Base-by-base conservation (phyloP, 257 asterid genomes). In the Solanum pinnatisectum region DNA sequence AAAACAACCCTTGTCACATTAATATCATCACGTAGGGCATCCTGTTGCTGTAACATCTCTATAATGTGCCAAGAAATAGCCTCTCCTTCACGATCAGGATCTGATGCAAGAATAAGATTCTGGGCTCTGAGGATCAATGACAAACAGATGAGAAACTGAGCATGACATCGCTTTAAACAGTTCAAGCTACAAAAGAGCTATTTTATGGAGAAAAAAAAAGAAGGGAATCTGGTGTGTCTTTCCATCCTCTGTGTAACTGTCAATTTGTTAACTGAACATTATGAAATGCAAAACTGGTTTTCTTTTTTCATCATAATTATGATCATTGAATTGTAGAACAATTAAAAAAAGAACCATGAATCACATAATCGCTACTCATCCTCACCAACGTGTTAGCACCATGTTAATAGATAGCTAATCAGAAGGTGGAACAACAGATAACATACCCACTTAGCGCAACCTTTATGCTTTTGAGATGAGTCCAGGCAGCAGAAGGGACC, bases 11-110 rank as follows among this genome's bases (percentile, higher is more conserved):
- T 94, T 32, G 98, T 97, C 77, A 97, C 93, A 40, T 89, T 91
- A 77, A 97, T 88, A 90, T 94, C 93, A 72, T 94, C 95, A 90
- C 84, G 95, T 89, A 97, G 89, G 86, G 98, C 95, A 87, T 93
- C 98, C 92, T 97, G 98, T 89, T 96, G 99, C 88, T 91, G 94
- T 91, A 97, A 88, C 99, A 97, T 96, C 95, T 96, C 99, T 73
- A 95, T 56, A 46, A 96, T 93, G 92, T 97, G 99, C 99, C 99
- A 97, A 37, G 99, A 97, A 90, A 97, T 96, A n/a, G 98, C 98
- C 89, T 96, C 98, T 88, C 98, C 98, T 93, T 96, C 98, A 40
- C 98, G 98, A 82, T 97, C 99, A 91, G 99, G 98, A 89, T 97
- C 99, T 23, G 98, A 96, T 82, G 99, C 99, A 88, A 96, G 98